Evolutionary conservation across 2,329 filamentous ascomycete species (phyloP).

Genomic region (Pyrenochaeta sp.): DNA sequence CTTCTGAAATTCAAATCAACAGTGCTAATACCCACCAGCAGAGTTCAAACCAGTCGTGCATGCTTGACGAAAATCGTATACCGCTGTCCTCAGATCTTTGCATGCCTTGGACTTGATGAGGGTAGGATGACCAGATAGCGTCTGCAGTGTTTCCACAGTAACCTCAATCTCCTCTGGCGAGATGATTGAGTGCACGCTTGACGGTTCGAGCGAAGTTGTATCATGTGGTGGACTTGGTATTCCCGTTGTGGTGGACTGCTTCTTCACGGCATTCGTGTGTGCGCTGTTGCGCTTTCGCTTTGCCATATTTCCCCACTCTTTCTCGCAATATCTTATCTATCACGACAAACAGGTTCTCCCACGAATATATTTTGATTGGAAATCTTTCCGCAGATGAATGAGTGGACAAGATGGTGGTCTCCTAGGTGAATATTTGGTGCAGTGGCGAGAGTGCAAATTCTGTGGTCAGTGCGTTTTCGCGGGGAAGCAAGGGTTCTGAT

Average conservation of each 20-base stretch:
- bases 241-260: slow-evolving; percentile 22
- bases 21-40: slow-evolving; percentile 49
- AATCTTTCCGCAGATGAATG: not conserved
- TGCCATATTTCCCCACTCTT: slow-evolving; percentile 24
- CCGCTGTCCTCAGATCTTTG: slow-evolving; percentile 71
- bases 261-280: slow-evolving; percentile 29
- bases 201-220: slow-evolving; percentile 51
- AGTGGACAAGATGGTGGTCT: not conserved
- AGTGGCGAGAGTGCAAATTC: slow-evolving; percentile 13
- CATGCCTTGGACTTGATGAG: slow-evolving; percentile 75
- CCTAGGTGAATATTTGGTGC: not conserved
- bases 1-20: not conserved
- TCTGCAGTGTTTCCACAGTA: slow-evolving; percentile 69
- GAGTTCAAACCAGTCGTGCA: slow-evolving; percentile 73
- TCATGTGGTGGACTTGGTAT: slow-evolving; percentile 41
- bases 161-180: slow-evolving; percentile 73
- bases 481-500: not conserved
- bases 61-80: slow-evolving; percentile 74
- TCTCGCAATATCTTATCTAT: not conserved
- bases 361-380: not conserved
- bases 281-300: slow-evolving; percentile 40
- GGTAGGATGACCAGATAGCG: slow-evolving; percentile 66
- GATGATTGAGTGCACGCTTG: slow-evolving; percentile 63
- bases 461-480: slow-evolving; percentile 12
- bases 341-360: not conserved